Base-by-base conservation (phyloP, 192 early-diverging fungal genomes). In the Gryganskiella cystojenkinii region DNA sequence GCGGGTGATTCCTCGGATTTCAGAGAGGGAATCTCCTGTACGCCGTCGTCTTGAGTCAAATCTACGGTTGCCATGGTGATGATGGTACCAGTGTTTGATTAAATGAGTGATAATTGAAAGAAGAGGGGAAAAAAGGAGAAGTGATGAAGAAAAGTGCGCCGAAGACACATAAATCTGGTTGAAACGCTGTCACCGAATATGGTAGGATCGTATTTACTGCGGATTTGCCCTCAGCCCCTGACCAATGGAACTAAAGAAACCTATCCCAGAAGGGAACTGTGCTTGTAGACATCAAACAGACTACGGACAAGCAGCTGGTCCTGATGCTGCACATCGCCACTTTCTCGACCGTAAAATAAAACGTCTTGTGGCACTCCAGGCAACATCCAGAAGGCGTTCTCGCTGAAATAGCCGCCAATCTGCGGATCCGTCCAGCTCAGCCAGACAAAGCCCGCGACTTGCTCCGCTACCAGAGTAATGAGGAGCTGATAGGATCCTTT, bases 331-430 rank as follows among this genome's bases (percentile, higher is more conserved):
- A 45, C 14, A 13, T 55, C 3, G 4, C 40, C 25, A 13, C 7
- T 20, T 40, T 45, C 40, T 22, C 43, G 54, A n/a, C 73, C 59
- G 25, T 62, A 34, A 37, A 58, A 76, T 3, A 52, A 0, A 34
- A 68, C 17, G 10, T 17, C 17, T 17, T 35, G 45, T 6, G 65
- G n/a, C 3, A 63, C 53, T 11, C 25, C 17, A 5, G 59, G 58
- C 3, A 76, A 46, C 1, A 76, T 44, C 65, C 73, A 76, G 37
- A 76, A 52, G 13, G 46, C 64, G 22, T 76, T 76, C 34, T 76
- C 64, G 13, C 37, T 34, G 46, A 76, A 76, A 19, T 67, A 54
- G 8, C 73, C 73, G 42, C 52, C 59, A 1, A 76, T 30, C 14
- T 61, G 30, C 14, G 45, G 19, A 19, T 14, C 14, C 8, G n/a